Evolutionary conservation across 2,329 filamentous ascomycete genomes (phyloP), one percentile per base, ranked within the genome.

Genomic region (Mariannaea elegans): DNA sequence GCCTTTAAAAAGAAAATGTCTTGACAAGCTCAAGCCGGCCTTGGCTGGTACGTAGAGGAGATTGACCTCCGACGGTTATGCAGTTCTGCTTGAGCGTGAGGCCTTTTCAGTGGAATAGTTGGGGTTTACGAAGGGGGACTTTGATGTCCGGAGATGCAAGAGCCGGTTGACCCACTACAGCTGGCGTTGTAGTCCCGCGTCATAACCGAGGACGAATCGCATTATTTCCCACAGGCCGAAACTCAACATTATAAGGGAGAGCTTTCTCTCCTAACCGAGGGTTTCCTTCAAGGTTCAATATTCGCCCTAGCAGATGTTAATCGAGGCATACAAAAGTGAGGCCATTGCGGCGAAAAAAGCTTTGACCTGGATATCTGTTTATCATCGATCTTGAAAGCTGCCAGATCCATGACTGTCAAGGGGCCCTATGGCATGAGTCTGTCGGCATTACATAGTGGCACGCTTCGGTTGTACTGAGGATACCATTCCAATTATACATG

Each of bases 21-120:
- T 46, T 31, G 36, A 38, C 16, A 13, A 50, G 38, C 41, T 42
- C 39, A 39, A 29, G 45, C 51, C 38, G 50, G 48, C 32, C 42
- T 42, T 54, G 16, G 51, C 24, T 54, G 54, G 52, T 63, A 58
- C 58, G 47, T 48, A 58, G 50, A 61, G 55, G 59, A 69, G 36
- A 62, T 61, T 65, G 51, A 68, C 63, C 53, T 65, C 65, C 63
- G 63, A 45, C 18, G 32, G 27, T 56, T 52, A 65, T 59, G 65
- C 51, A 55, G 39, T 31, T 42, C 16, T 54, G 31, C 23, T 44
- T 48, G 41, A n/a, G 23, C 12, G 41, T 52, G 55, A 49, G 56
- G 49, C 49, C 49, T 59, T 59, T 59, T 53, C 36, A 49, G 32
- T 31, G 56, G 36, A 32, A 42, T 42, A 48, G 45, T 44, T 47